These are phyloP conservation scores for Coffea humblotiana DNA, from an alignment of 305 asterid species.

Conservation along the genomic window DNA sequence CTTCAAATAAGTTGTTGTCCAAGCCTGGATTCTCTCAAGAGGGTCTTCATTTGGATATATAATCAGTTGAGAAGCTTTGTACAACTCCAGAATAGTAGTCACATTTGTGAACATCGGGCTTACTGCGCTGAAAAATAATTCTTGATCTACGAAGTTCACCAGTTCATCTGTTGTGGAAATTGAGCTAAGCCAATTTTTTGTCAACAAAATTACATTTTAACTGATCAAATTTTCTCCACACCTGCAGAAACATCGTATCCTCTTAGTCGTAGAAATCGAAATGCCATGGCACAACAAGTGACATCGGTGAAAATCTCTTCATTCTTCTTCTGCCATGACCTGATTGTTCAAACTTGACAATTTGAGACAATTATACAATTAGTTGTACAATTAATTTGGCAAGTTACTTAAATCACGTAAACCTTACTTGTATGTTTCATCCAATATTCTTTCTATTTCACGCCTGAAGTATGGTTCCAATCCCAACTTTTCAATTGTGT, in stretches of 20 bases:
- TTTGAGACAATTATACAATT: too few species aligned
- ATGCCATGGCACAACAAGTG: conserved; percentile 40
- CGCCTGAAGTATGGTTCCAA: conserved; percentile 31
- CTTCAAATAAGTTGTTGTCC: conserved; percentile 40
- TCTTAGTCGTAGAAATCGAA: conserved; percentile 38
- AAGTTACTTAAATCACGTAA: background rate
- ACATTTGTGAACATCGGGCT: conserved; percentile 14
- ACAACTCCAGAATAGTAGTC: conserved; percentile 35
- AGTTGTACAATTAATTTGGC: background rate
- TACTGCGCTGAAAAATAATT: conserved; percentile 16
- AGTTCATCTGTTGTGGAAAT: conserved; percentile 32
- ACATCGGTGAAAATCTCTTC: conserved; percentile 25
- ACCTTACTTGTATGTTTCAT: conserved; percentile 32
- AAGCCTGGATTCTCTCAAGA: conserved; percentile 34
- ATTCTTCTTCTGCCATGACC: conserved; percentile 37
- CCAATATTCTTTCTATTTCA: conserved; percentile 26
- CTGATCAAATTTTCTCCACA: background rate
- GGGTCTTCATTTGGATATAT: conserved; percentile 28
- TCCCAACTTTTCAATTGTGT: conserved; percentile 32
- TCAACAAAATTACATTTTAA: background rate
- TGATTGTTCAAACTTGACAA: background rate
- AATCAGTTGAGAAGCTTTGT: conserved; percentile 45
- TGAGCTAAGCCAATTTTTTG: background rate
- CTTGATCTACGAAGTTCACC: conserved; percentile 29
- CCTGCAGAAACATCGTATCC: conserved; percentile 42